A percentile compares a stretch with the other conserved stretches of the same genome.
phyloP scores from a whole-genome alignment of 805 yeast species.

The Lipomyces yamanashiensis region DNA sequence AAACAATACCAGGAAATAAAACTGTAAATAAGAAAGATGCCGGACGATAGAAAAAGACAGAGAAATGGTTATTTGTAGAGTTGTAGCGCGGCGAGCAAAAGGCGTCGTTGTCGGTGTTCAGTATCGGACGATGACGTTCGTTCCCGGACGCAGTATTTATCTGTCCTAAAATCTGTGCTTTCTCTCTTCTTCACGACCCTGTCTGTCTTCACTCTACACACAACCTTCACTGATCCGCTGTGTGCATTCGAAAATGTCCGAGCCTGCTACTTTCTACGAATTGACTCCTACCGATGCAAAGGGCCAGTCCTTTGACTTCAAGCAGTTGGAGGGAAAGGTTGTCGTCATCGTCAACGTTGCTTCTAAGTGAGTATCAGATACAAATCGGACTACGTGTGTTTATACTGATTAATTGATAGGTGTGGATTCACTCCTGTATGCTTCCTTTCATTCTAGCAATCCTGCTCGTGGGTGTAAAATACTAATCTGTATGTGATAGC shows the following conservation, averaged over 20 bases:
- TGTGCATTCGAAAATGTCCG: background rate
- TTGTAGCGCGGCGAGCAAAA: no score
- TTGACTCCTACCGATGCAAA: conserved; percentile 66
- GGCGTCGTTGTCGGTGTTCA: no score
- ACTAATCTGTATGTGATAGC: conserved; percentile 48
- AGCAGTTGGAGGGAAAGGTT: conserved; percentile 72
- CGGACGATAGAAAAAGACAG: no score
- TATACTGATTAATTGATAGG: conserved; percentile 10
- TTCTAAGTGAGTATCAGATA: conserved; percentile 60
- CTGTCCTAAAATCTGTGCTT: background rate
- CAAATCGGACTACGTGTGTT: background rate
- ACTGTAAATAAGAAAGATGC: no score
- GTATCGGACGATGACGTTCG: background rate
- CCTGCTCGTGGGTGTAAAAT: background rate
- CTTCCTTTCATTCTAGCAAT: no score
- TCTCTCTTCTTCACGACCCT: background rate
- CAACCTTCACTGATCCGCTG: background rate
- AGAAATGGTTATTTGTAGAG: no score
- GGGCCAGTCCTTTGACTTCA: conserved; percentile 63
- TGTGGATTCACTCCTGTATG: conserved; percentile 41
- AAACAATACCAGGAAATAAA: no score
- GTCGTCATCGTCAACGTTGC: conserved; percentile 87
- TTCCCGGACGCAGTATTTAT: background rate
- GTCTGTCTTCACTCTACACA: background rate
- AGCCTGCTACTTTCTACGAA: conserved; percentile 56